Percentiles rank a stretch among this genome's conserved stretches.
These are phyloP conservation scores for Mesembryanthemum crystallinum DNA, from an alignment of 148 eudicot species.

Conservation along the genomic window DNA sequence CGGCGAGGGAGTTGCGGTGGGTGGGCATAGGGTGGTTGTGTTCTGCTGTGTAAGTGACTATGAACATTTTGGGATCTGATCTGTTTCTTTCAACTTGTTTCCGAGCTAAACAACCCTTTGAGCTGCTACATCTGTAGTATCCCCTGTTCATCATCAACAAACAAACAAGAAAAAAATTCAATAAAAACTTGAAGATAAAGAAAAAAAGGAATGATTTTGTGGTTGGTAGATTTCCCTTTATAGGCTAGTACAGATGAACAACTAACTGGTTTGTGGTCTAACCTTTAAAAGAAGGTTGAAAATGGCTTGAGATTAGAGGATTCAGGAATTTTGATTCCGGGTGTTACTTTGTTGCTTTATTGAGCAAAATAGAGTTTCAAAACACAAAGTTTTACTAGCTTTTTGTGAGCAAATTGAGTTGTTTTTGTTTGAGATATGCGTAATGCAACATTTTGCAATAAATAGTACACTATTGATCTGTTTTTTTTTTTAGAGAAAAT, in stretches of 20 bases:
- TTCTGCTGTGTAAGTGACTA: constrained; percentile 81
- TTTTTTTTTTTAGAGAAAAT: not conserved
- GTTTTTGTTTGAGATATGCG: constrained; percentile 5
- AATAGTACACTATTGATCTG: not conserved
- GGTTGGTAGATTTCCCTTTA: constrained; percentile 29
- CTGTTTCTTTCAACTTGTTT: constrained; percentile 83
- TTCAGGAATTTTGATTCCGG: constrained; percentile 1
- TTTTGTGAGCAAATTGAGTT: constrained; percentile 8
- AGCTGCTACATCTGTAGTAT: constrained; percentile 77
- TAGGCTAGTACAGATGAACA: constrained; percentile 16
- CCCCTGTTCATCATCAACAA: constrained; percentile 52
- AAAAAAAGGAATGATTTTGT: not conserved
- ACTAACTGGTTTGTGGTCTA: not conserved
- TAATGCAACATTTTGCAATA: not conserved
- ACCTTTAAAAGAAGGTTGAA: constrained; percentile 23
- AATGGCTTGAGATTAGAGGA: constrained; percentile 19
- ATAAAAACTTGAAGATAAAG: not conserved
- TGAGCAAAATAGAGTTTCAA: constrained; percentile 5
- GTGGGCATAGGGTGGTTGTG: constrained; percentile 87
- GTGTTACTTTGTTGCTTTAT: constrained; percentile 16
- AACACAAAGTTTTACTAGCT: constrained; percentile 8
- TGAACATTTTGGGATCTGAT: constrained; percentile 82
- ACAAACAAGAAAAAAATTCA: not conserved
- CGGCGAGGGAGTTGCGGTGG: constrained; percentile 80
- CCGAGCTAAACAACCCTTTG: constrained; percentile 75